Evolutionary conservation across 495 filamentous ascomycete genomes (phyloP).

Genomic region (Bryoglossum gracile): DNA sequence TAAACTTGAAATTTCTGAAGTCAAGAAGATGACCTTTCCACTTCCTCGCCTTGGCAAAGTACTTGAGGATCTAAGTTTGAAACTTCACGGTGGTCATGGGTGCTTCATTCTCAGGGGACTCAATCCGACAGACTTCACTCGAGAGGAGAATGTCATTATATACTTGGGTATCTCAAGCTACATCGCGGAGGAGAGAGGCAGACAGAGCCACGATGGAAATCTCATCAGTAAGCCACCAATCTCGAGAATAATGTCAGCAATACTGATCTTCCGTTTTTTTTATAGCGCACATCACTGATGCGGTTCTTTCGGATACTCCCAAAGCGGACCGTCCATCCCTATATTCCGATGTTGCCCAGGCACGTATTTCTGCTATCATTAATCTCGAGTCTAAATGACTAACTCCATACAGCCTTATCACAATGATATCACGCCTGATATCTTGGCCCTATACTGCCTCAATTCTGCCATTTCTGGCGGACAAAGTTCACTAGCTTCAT

Average conservation of each 20-base stretch:
- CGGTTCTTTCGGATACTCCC: slow-evolving; percentile 3
- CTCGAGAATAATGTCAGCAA: not conserved
- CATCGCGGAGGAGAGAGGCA: slow-evolving; percentile 48
- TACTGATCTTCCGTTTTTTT: not conserved
- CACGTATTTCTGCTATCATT: not conserved
- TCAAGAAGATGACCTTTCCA: slow-evolving; percentile 37
- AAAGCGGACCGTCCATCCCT: not conserved
- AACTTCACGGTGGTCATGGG: slow-evolving; percentile 45
- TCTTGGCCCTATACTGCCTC: slow-evolving; percentile 6
- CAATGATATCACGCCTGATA: slow-evolving; percentile 12
- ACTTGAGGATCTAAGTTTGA: slow-evolving; percentile 36
- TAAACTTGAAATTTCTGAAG: slow-evolving; percentile 4
- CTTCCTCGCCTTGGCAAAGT: slow-evolving; percentile 44
- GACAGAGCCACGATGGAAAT: slow-evolving; percentile 42
- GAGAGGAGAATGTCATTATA: slow-evolving; percentile 48
- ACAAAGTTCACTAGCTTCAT: slow-evolving; percentile 53
- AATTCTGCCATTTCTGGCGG: slow-evolving; percentile 36
- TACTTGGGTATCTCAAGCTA: slow-evolving; percentile 50
- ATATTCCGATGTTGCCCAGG: slow-evolving; percentile 4
- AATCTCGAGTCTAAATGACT: not conserved
- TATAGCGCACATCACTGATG: slow-evolving; percentile 3
- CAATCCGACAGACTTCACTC: slow-evolving; percentile 39
- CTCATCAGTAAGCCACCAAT: slow-evolving; percentile 2
- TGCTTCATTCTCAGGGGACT: slow-evolving; percentile 50
- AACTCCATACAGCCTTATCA: slow-evolving; percentile 5